Base-by-base conservation (phyloP, 352 stramenopile species). In the Phytophthora foliorum region DNA sequence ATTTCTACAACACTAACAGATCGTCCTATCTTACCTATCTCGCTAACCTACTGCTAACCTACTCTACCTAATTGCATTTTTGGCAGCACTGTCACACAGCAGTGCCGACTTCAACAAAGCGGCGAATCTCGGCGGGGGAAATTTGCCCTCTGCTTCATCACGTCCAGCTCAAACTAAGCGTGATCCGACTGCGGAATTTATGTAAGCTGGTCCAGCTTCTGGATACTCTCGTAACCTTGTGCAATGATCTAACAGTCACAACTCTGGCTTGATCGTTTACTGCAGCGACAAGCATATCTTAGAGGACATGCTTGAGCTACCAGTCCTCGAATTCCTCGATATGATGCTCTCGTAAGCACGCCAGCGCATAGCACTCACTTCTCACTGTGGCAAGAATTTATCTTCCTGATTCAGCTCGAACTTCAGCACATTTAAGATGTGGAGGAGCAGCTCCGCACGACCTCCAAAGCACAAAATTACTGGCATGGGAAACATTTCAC, bases 261-360 rank as follows among this genome's bases (percentile, higher is more conserved):
- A 49, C 42, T 46, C 27, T 57, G 19, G 19, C 22, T 56, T 57
- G 41, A 7, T 53, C 21, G 46, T 64, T 57, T 50, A 67, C 29
- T 65, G 49, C 46, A 90, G 80, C 14, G 45, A 82, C 16, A 80
- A 80, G 38, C 75, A 88, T 44, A 55, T 78, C 31, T 55, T 89
- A 57, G 78, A 88, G 13, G 66, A 83, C 52, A 78, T 75, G 25
- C 60, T 90, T 21, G 76, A 87, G 46, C 21, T 81, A 13, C 60
- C 72, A n/a, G 70, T 90, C 31, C 70, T 88, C 48, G 78, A 90
- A 56, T 89, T 90, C 70, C 75, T 90, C 42, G 68, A 87, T 36
- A 84, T 88, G 78, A 87, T 88, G 69, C 75, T 90, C 22, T 68
- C 74, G 36, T 90, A 59, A 86, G 45, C 17, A 54, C 45, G 6